Evolutionary conservation across 371 early-diverging fungal genomes (phyloP).

Genomic region (Lichtheimia hyalospora): DNA sequence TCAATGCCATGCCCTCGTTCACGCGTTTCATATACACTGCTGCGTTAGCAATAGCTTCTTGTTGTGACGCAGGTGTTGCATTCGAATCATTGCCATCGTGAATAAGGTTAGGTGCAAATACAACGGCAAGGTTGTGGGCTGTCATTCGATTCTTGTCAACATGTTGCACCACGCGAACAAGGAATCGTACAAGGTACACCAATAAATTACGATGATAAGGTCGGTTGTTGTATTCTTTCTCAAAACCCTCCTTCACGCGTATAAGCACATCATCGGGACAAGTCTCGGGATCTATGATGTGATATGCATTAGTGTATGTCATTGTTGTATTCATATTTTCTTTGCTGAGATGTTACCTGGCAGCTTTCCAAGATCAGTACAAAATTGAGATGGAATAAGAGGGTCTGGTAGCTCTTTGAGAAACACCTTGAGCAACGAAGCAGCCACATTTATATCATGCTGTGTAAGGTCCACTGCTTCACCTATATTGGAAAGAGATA

Average conservation of each 20-base stretch:
- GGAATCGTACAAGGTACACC: conserved; percentile 62
- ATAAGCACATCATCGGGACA: conserved; percentile 22
- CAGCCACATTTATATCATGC: conserved; percentile 80
- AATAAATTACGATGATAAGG: conserved; percentile 45
- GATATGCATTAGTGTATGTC: not conserved
- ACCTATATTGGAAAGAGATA: conserved; percentile 21
- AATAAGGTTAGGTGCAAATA: conserved; percentile 87
- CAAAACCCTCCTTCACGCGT: conserved; percentile 20
- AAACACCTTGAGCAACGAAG: conserved; percentile 84
- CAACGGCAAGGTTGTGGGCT: conserved; percentile 79
- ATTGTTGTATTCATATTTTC: no score
- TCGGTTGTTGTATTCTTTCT: conserved; percentile 16
- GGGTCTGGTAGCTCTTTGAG: conserved; percentile 82
- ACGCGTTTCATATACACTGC: conserved; percentile 20
- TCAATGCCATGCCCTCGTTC: conserved; percentile 19
- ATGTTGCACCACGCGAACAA: conserved; percentile 61
- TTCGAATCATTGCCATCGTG: conserved; percentile 39
- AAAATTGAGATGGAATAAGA: conserved; percentile 56
- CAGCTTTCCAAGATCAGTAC: conserved; percentile 31
- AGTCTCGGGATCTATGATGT: conserved; percentile 2
- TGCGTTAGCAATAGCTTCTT: conserved; percentile 21
- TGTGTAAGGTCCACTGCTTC: conserved; percentile 53
- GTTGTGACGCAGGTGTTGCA: conserved; percentile 5
- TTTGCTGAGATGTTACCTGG: conserved; percentile 26
- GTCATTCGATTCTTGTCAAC: conserved; percentile 77